Conservation (phyloP, 2,329 filamentous ascomycete species). For the Ascochyta viciae-villosae region DNA sequence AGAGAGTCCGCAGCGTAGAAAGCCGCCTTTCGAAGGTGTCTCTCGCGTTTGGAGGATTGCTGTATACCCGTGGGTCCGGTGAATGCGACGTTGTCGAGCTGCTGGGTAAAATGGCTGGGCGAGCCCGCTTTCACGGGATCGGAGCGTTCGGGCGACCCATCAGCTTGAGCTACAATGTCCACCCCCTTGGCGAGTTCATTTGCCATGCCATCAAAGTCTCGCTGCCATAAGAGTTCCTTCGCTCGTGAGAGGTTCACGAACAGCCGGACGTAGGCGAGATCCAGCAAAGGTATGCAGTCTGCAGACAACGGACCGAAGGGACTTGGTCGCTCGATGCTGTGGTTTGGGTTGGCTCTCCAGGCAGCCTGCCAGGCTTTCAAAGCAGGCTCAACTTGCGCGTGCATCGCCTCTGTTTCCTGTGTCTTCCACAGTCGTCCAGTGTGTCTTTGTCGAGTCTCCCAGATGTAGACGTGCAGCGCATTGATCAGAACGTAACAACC, state of each 20-base stretch:
- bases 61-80: slow-evolving; percentile 39
- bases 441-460: slow-evolving; percentile 93
- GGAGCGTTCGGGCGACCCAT: slow-evolving; percentile 62
- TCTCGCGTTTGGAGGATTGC: slow-evolving; percentile 75
- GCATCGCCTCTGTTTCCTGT: slow-evolving; percentile 94
- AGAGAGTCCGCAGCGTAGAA: slow-evolving; percentile 94
- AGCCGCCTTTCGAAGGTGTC: slow-evolving; percentile 89
- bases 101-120: slow-evolving; percentile 27
- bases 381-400: slow-evolving; percentile 91
- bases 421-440: slow-evolving; percentile 88
- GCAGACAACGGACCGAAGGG: slow-evolving; percentile 86
- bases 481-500: slow-evolving; percentile 92
- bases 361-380: slow-evolving; percentile 93
- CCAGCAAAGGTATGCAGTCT: slow-evolving; percentile 87
- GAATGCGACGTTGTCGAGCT: slow-evolving; percentile 40
- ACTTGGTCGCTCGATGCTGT: slow-evolving; percentile 84
- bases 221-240: slow-evolving; percentile 92
- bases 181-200: slow-evolving; percentile 81
- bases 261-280: slow-evolving; percentile 88
- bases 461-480: slow-evolving; percentile 96
- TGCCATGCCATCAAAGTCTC: slow-evolving; percentile 91
- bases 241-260: slow-evolving; percentile 92
- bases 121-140: slow-evolving; percentile 38
- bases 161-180: slow-evolving; percentile 76
- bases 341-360: slow-evolving; percentile 85